phyloP scores from a whole-genome alignment of 306 rosid genomes.

The Cajanus cajan region DNA sequence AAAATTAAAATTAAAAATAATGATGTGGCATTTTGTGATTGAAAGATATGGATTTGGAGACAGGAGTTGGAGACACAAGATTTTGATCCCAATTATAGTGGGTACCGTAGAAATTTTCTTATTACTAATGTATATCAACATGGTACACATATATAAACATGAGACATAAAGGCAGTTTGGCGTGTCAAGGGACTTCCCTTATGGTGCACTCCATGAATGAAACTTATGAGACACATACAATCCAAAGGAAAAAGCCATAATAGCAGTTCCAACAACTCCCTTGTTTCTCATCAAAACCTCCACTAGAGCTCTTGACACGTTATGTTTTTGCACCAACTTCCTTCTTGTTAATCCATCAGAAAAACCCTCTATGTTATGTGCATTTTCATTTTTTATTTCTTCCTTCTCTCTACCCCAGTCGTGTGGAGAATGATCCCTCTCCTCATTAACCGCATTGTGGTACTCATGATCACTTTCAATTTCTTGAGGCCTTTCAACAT shows the following conservation, averaged over 20 bases:
- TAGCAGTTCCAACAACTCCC: conserved; percentile 40
- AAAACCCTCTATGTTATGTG: neutral
- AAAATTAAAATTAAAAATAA: too few relatives aligned
- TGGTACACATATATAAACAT: neutral
- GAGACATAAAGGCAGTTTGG: neutral
- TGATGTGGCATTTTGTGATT: too few relatives aligned
- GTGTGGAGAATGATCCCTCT: neutral
- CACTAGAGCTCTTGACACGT: neutral
- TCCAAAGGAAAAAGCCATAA: conserved; percentile 52
- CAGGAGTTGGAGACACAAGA: too few relatives aligned
- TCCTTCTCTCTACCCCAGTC: neutral
- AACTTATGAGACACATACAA: conserved; percentile 34
- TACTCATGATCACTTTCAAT: neutral
- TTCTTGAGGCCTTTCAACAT: neutral
- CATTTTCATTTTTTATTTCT: neutral
- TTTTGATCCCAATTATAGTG: too few relatives aligned
- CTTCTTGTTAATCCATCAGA: conserved; percentile 19
- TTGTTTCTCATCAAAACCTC: conserved; percentile 40
- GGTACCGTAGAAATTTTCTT: too few relatives aligned
- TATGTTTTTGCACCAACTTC: conserved; percentile 31
- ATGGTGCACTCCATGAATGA: neutral
- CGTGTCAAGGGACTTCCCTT: neutral
- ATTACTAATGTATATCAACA: too few relatives aligned
- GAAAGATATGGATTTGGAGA: too few relatives aligned
- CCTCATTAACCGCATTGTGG: neutral